Evolutionary conservation across 2,329 filamentous ascomycete genomes (phyloP), one percentile per base, ranked within the genome.

Genomic region (Byssoonygena ceratinophila): DNA sequence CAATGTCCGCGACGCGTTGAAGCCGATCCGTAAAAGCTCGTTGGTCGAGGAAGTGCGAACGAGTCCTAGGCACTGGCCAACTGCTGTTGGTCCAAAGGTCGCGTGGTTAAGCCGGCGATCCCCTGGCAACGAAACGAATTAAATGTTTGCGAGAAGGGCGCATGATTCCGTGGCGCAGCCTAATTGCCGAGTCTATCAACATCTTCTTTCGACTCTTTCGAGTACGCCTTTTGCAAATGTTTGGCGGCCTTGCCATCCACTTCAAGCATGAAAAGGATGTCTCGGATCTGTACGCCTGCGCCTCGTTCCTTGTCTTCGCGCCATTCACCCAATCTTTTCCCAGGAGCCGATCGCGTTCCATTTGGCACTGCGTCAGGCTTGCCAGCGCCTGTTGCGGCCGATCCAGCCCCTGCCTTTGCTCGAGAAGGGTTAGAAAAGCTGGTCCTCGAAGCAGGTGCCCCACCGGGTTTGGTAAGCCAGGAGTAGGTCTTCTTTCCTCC

Each of bases 181-280:
- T 52, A 52, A 37, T 49, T 49, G 29, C 51, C 34, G 18, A 27
- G 34, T 27, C 43, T 48, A 44, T 57, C 55, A 4, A 51, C 34
- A 11, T 71, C 68, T 58, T 71, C 69, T 58, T 67, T 70, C 37
- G 67, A 58, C 56, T 70, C 68, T 52, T 68, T 71, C 36, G 66
- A 64, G 54, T 72, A 71, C 9, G 67, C 71, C 58, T 69, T 67
- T 57, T 73, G 67, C 49, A 73, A 64, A 59, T 72, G 69, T 39
- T 67, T 66, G 36, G 64, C 61, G 20, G 68, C 69, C 55, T 68
- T 77, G 1, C 86, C 84, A 64, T 94, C 87, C 47, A 82, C 75
- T 66, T 95, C 90, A 44, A 96, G 75, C 55, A 86, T 85, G 18
- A 80, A 75, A 14, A 94, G 74, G 73, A 89, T 82, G 67, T 96